Conservation (phyloP, 225 moss, liverwort and hornwort species). For the Physcomitrium patens region DNA sequence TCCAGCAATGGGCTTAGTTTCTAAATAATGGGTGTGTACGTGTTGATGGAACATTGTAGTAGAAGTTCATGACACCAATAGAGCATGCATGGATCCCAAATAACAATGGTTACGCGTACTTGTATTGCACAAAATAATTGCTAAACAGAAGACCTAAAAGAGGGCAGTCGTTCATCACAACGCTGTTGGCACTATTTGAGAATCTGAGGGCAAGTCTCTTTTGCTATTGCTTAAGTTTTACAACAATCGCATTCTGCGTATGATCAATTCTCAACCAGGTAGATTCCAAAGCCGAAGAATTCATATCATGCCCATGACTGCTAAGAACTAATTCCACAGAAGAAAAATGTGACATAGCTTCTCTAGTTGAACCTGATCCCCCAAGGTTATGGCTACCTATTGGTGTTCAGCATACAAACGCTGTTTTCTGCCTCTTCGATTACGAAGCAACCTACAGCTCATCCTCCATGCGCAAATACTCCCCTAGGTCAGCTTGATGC, state of each 20-base stretch:
- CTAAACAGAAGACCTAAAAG: background rate
- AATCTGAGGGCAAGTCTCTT: background rate
- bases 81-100: background rate
- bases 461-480: slow-evolving; percentile 87
- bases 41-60: background rate
- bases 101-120: background rate
- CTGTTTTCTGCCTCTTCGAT: background rate
- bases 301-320: too few species aligned
- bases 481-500: slow-evolving; percentile 85
- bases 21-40: background rate
- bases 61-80: background rate
- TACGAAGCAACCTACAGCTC: slow-evolving; percentile 56
- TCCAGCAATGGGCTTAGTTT: background rate
- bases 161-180: background rate
- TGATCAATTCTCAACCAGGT: too few species aligned
- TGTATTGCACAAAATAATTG: background rate
- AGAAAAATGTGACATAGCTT: too few species aligned
- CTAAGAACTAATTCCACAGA: too few species aligned
- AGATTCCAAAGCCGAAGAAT: too few species aligned
- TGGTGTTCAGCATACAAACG: background rate
- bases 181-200: background rate
- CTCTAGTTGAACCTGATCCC: background rate
- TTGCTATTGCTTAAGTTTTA: background rate
- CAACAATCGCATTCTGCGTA: too few species aligned
- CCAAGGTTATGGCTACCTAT: background rate